Evolutionary conservation across 768 basidiomycete genomes (phyloP), one percentile per base, ranked within the genome.

Genomic region (Rhizopogon vulgaris): DNA sequence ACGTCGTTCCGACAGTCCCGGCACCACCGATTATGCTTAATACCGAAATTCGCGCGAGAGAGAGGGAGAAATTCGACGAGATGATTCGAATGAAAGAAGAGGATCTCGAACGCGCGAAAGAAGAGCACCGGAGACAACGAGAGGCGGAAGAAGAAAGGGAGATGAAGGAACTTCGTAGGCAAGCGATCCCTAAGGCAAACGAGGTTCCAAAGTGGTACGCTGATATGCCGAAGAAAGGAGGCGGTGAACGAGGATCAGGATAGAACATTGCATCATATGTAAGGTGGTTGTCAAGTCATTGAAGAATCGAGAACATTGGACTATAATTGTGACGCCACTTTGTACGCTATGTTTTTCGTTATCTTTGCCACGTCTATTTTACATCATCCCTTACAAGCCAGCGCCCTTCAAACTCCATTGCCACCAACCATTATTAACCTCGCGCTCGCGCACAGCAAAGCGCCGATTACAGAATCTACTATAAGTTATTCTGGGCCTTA

Each of bases 191-290:
- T 22, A 80, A 73, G 65, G 87, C 87, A 41, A 75, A 88, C 63
- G 79, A 79, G 59, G 75, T 90, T 24, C 87, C 87, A 10, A 83
- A 82, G 56, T 90, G 87, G 87, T 90, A 90, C 60, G 81, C 78
- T 57, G 76, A 77, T 39, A 80, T 78, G 63, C 85, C 85, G 58
- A 87, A 76, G 77, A 79, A 72, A 68, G 67, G 64, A 60, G 65
- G 68, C 49, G 40, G 42, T 40, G 57, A 58, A 54, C 51, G 52
- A 54, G 56, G 56, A 37, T 52, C 45, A 55, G 40, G 54, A 50
- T 52, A 40, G 24, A 34, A 30, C 12, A 46, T 14, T 18, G 41
- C 41, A 38, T 46, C 17, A 45, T 37, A 37, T 14, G 15, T 48
- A 32, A n/a, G 15, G 40, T 54, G 15, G 37, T 27, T 34, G 47